Evolutionary conservation across 345 rosid species (phyloP).

Genomic region (Carallia pectinifolia): DNA sequence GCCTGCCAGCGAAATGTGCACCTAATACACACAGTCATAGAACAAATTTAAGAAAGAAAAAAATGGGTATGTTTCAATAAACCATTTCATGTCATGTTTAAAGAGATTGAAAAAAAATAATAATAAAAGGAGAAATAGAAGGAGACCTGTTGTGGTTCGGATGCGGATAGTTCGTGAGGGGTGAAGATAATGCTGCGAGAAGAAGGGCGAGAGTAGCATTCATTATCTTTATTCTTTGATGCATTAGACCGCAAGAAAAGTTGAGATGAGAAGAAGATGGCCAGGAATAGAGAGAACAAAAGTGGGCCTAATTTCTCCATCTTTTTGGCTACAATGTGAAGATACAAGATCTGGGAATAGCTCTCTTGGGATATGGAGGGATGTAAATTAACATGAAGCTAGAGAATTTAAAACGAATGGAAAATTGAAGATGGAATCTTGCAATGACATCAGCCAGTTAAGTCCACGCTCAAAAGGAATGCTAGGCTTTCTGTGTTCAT

Average conservation of each 20-base stretch:
- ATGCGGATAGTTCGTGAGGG: slow-evolving; percentile 45
- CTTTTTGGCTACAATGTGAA: not conserved
- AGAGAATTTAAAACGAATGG: slow-evolving; percentile 1
- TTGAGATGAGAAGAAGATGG: slow-evolving; percentile 17
- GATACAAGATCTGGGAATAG: no score
- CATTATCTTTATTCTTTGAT: not conserved
- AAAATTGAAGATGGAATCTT: slow-evolving; percentile 4
- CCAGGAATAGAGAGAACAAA: slow-evolving; percentile 16
- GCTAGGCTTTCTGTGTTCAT: no score
- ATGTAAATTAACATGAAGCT: not conserved
- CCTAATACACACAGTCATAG: slow-evolving; percentile 33
- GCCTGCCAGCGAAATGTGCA: slow-evolving; percentile 71
- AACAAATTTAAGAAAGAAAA: not conserved
- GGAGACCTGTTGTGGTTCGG: slow-evolving; percentile 82
- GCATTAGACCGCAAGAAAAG: slow-evolving; percentile 19
- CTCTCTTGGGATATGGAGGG: not conserved
- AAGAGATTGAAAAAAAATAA: not conserved
- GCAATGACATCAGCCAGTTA: slow-evolving; percentile 42
- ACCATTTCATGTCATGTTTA: not conserved
- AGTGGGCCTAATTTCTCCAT: slow-evolving; percentile 15
- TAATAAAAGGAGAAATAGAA: not conserved
- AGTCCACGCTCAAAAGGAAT: not conserved
- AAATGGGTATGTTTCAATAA: not conserved
- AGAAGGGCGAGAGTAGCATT: slow-evolving; percentile 42
- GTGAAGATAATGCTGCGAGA: slow-evolving; percentile 45